Base-by-base conservation (phyloP, 208 protist genomes). In the Trypanosoma rangeli region DNA sequence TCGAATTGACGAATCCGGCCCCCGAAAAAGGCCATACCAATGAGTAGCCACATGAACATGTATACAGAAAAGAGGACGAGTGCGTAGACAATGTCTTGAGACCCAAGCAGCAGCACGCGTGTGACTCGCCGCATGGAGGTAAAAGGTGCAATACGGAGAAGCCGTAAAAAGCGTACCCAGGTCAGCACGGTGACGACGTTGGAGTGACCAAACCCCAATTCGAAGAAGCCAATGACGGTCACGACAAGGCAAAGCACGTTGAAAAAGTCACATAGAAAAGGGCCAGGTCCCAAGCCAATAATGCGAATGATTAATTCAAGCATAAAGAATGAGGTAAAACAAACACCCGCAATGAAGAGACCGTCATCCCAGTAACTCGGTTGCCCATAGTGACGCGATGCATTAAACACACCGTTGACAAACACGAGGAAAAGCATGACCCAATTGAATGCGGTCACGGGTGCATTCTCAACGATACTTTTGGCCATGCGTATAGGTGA, bases 11-110 rank as follows among this genome's bases (percentile, higher is more conserved):
- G 81, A 28, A 84, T 83, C 20, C 84, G 88, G 49, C 87, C 90
- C 68, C 94, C 94, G 57, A 97, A 96, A 52, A 97, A 93, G 76
- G 87, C 90, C 91, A 96, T 96, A 22, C 94, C 94, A 57, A 96
- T 74, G 13, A 97, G 68, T 61, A 94, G 71, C 87, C 87, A 92
- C 87, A 96, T 94, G 63, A 97, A 93, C 87, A 96, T 90, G 83
- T 95, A 96, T 39, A 96, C 50, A n/a, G 77, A 81, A 66, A 97
- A 94, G 72, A 97, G 85, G 65, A 93, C 56, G 24, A 94, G 63
- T 29, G 86, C 87, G 72, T 94, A 95, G n/a, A 83, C 48, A 60
- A 93, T 87, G 63, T 94, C 87, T n/a, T 82, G 79, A 68, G 94
- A 79, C 67, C 78, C 80, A 68, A 87, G 76, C 35, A 94, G 68